Conservation (phyloP, 495 filamentous ascomycete species). For the Podospora conica region DNA sequence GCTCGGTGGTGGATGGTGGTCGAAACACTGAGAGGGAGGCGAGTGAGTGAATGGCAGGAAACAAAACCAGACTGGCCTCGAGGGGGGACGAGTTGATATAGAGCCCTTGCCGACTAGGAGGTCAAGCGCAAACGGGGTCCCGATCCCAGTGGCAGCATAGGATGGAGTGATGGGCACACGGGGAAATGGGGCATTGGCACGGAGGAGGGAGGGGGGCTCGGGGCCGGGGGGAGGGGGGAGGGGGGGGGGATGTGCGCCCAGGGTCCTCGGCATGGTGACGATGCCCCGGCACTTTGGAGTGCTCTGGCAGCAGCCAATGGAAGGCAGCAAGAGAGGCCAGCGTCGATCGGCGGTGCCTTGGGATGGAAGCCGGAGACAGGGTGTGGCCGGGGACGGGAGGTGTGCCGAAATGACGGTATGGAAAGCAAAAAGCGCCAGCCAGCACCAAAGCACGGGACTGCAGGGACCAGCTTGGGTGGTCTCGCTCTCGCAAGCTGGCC, state of each 20-base stretch:
- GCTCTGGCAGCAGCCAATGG: not conserved
- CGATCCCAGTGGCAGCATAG: not conserved
- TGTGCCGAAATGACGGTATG: slow-evolving; percentile 1
- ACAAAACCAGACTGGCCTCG: not conserved
- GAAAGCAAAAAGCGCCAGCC: not conserved
- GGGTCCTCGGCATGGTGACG: not conserved
- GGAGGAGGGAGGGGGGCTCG: not conserved
- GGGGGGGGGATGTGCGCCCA: not conserved
- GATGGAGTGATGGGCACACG: not conserved
- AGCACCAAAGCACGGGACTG: not conserved
- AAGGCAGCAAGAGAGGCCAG: not conserved
- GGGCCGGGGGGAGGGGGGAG: too few species aligned
- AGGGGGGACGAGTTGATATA: not conserved
- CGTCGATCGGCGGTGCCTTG: not conserved
- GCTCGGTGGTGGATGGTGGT: not conserved
- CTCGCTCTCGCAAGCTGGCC: not conserved
- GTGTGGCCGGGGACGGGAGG: not conserved
- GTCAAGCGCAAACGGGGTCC: not conserved
- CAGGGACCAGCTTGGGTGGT: not conserved
- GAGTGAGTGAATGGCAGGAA: not conserved
- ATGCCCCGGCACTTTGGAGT: not conserved
- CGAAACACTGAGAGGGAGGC: not conserved
- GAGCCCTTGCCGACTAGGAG: not conserved
- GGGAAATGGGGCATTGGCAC: not conserved
- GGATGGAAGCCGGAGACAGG: not conserved